Base-by-base conservation (phyloP, 768 basidiomycete species). In the Lactifluus hygrophoroides region DNA sequence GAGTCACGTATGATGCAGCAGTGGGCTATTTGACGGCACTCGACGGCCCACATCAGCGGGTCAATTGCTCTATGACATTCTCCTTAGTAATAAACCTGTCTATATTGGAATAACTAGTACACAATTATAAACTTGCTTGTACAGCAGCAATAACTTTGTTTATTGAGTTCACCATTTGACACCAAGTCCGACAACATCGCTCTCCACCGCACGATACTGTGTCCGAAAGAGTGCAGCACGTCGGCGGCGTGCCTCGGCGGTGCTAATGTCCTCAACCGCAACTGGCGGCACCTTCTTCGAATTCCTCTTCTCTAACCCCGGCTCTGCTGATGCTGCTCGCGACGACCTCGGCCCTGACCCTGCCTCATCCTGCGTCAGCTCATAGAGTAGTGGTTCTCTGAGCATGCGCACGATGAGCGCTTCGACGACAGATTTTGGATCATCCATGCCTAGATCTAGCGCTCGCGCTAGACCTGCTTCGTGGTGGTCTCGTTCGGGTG, bases 171-270 rank as follows among this genome's bases (percentile, higher is more conserved):
- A 64, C 64, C 64, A 64, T 34, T 64, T 64, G 30, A 64, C 64
- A 2, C 62, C 64, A 32, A 64, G 51, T 21, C 89, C 90, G 38
- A 86, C 73, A 21, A 90, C 83, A 65, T 93, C 90, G 71, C 84
- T 90, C 71, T 89, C 89, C 2, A 96, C 91, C 27, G 88, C 88
- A 58, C 82, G 79, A 69, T 93, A 95, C 67, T 81, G 73, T 2
- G 94, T 95, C 69, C 91, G 77, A 66, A 95, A 82, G 32, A 81
- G 69, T 51, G 70, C 68, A 67, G n/a, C n/a, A n/a, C n/a, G n/a
- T n/a, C 73, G 71, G 45, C 81, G 70, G 58, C 73, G 70, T 30
- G 60, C 69, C 57, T 80, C 80, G 30, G 77, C 76, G 11, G 69
- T 68, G 19, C 67, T 75, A 57, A 80, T 74, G 3, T 4, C 13